Evolutionary conservation across 805 yeast species (phyloP).

Genomic region (Metschnikowia chrysomelidarum): DNA sequence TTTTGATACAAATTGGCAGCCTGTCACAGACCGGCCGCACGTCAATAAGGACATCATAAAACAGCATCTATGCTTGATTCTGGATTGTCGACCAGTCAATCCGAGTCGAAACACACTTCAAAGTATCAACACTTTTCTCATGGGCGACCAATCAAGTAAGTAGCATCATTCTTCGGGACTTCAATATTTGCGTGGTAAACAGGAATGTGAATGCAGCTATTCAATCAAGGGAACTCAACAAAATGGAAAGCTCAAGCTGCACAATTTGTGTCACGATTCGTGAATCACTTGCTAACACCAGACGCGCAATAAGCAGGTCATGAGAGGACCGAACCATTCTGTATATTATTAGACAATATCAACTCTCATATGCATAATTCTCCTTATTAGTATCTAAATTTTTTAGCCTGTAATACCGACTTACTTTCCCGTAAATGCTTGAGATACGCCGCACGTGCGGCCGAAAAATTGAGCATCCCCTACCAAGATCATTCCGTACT

Average conservation of each 20-base stretch:
- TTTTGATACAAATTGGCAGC: constrained; percentile 44
- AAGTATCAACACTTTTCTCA: constrained; percentile 58
- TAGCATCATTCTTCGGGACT: neutral
- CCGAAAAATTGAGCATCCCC: too few species aligned
- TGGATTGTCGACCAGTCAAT: constrained; percentile 51
- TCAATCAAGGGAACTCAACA: neutral
- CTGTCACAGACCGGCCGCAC: constrained; percentile 14
- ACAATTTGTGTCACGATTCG: neutral
- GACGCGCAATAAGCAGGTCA: too few species aligned
- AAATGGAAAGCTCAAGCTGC: neutral
- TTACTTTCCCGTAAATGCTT: too few species aligned
- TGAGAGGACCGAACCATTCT: too few species aligned
- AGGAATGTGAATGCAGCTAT: too few species aligned
- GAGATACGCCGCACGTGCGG: too few species aligned
- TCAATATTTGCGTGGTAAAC: too few species aligned
- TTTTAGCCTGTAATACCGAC: too few species aligned
- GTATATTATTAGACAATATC: too few species aligned
- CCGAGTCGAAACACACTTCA: constrained; percentile 80
- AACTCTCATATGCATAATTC: too few species aligned
- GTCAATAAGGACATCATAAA: constrained; percentile 53
- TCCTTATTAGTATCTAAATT: too few species aligned
- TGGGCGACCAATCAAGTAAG: constrained; percentile 19
- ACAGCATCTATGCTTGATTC: constrained; percentile 52
- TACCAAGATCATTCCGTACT: constrained; percentile 62
- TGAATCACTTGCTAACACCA: neutral